Base-by-base conservation (phyloP, 192 early-diverging fungal species). In the Coemansia sp. region DNA sequence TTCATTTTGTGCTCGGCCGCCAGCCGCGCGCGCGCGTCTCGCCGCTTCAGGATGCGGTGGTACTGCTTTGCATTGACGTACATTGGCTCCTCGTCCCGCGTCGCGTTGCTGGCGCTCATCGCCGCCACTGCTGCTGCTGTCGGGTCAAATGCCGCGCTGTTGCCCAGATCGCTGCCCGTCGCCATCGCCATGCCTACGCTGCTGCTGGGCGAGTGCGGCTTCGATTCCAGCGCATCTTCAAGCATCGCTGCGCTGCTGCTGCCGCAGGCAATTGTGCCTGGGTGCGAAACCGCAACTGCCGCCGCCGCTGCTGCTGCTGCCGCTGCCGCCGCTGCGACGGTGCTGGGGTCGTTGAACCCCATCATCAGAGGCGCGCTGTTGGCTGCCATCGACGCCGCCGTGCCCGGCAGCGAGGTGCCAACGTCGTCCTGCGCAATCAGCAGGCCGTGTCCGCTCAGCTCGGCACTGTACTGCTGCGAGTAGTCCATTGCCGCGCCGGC, bases 21-120 rank as follows among this genome's bases (percentile, higher is more conserved):
- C 50, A 91, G 67, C 40, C 86, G 85, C 22, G 91, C 89, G 25
- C 96, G 81, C 22, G 96, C 94, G 48, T 95, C 93, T 56, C 97
- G 79, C 30, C 97, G 86, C 71, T 94, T 93, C 50, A 99, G 76
- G 67, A 99, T 99, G 24, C 97, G 88, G 67, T 97, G 92, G 71
- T 95, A 99, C 73, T 99, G 97, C 75, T 97, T 97, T 25, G 95
- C 93, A 71, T 99, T 99, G 33, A 99, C 97, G 71, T 95, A 97
- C 30, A 97, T 80, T 8, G 95, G 94, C 42, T 93, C 91, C 44
- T 92, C 90, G 40, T 92, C 90, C 44, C 82, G 71, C 19, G 45
- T 23, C 9, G 54, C 32, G 21, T 32, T 58, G 27, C 65, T 67
- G 12, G 64, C 59, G 33, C 64, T 77, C 74, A 77, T 77, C 9